Base-by-base conservation (phyloP, 257 asterid genomes). In the Gentiana macrophylla region DNA sequence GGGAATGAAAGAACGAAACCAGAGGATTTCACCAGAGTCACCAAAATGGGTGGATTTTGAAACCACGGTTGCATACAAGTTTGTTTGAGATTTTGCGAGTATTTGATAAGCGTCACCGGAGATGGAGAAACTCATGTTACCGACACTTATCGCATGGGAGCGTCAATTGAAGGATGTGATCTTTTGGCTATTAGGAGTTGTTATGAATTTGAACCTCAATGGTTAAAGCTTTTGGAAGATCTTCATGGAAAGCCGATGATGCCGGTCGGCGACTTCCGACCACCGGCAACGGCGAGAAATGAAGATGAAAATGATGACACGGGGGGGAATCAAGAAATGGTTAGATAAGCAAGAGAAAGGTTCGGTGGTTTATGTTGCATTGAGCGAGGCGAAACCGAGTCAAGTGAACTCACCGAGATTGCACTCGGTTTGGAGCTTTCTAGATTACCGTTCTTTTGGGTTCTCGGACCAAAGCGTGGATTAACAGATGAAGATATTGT, bases 341-440 rank as follows among this genome's bases (percentile, higher is more conserved):
- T 72, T 71, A 6, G 70, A 75, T 53, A 53, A 12, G 38, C 67
- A 63, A 13, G 57, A 52, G 36, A 63, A 53, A 49, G 72, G 67
- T 0, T 63, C 74, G 2, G 74, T 67, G 0, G 66, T 74, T 32
- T 75, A 67, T 8, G 68, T 71, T 24, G 77, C 74, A 0, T 75
- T 75, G 10, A 67, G 77, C 37, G 80, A 74, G 62, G 72, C 69
- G 10, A 74, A 67, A 35, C 77, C 71, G 4, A 67, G 60, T 43
- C 80, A 70, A 52, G 57, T 34, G 64, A 75, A 50, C 62, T 71
- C 49, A 36, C 52, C 0, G 74, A 63, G 13, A 64, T 71, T 12
- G 71, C 80, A 1, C 49, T 63, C 0, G 80, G 77, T 2, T 50
- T 75, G 13, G 80, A 75, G 71, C 33, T 51, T 8, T 75, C 72